Evolutionary conservation across 2,329 filamentous ascomycete genomes (phyloP).

Genomic region (Sporothrix phasma): DNA sequence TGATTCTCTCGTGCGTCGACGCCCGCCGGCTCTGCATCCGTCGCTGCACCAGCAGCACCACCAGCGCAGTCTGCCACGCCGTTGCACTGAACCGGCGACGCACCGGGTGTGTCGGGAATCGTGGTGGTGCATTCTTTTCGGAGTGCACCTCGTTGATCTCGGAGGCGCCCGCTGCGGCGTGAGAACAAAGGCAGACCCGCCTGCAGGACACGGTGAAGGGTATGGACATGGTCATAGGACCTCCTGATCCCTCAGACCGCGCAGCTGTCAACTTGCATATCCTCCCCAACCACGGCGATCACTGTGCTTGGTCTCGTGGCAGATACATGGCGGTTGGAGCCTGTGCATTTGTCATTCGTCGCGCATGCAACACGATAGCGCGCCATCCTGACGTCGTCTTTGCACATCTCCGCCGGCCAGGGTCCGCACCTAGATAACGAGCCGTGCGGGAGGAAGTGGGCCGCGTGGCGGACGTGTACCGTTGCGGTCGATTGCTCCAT

Average conservation of each 20-base stretch:
- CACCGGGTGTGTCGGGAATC: background rate
- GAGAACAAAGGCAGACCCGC: background rate
- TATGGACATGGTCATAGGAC: too few relatives aligned
- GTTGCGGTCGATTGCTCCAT: too few relatives aligned
- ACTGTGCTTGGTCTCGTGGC: too few relatives aligned
- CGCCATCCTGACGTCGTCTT: background rate
- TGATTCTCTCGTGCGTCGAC: background rate
- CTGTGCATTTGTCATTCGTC: too few relatives aligned
- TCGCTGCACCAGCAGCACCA: background rate
- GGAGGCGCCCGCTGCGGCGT: background rate
- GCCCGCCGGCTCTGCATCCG: background rate
- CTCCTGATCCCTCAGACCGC: too few relatives aligned
- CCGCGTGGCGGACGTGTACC: background rate
- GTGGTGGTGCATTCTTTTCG: background rate
- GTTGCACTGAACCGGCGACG: conserved; percentile 28
- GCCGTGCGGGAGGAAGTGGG: background rate
- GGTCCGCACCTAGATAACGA: background rate
- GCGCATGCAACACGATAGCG: too few relatives aligned
- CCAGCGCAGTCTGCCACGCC: conserved; percentile 27
- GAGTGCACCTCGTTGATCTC: background rate
- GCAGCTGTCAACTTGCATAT: too few relatives aligned
- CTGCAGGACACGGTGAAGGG: too few relatives aligned
- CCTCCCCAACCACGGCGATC: too few relatives aligned
- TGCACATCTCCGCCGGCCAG: background rate
- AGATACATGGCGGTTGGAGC: too few relatives aligned